phyloP scores from a whole-genome alignment of 352 stramenopile genomes.

The Globisporangium parvum region DNA sequence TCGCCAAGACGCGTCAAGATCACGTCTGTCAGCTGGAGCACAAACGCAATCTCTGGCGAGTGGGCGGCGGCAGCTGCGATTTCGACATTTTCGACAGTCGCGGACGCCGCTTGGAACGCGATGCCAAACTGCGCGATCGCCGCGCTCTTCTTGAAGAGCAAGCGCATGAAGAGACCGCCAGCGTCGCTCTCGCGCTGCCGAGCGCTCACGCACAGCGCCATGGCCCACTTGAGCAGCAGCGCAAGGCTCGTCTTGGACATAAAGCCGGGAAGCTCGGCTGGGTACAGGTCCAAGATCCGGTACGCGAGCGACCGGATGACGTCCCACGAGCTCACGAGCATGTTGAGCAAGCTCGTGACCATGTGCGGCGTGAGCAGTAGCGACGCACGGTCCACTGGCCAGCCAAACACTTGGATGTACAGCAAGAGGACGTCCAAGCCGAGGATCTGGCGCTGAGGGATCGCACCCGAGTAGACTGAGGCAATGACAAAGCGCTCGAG shows the following conservation, averaged over 20 bases:
- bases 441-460: slow-evolving; percentile 64
- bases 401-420: slow-evolving; percentile 69
- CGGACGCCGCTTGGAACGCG: slow-evolving; percentile 12
- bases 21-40: slow-evolving; percentile 48
- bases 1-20: slow-evolving; percentile 38
- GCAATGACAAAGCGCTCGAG: slow-evolving; percentile 58
- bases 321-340: slow-evolving; percentile 78
- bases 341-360: slow-evolving; percentile 65
- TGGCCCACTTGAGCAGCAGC: slow-evolving; percentile 56
- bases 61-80: neutral
- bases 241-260: slow-evolving; percentile 31
- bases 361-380: slow-evolving; percentile 54
- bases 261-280: slow-evolving; percentile 53
- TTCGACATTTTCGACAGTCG: neutral
- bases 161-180: slow-evolving; percentile 78
- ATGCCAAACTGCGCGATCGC: slow-evolving; percentile 38
- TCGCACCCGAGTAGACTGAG: slow-evolving; percentile 56
- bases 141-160: slow-evolving; percentile 64
- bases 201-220: slow-evolving; percentile 64
- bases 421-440: slow-evolving; percentile 67
- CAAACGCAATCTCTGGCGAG: slow-evolving; percentile 34
- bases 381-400: slow-evolving; percentile 16
- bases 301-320: slow-evolving; percentile 63
- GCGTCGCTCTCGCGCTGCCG: slow-evolving; percentile 81
- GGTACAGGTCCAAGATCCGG: slow-evolving; percentile 66